Conservation (phyloP, 352 stramenopile genomes). For the Globisporangium lucens region DNA sequence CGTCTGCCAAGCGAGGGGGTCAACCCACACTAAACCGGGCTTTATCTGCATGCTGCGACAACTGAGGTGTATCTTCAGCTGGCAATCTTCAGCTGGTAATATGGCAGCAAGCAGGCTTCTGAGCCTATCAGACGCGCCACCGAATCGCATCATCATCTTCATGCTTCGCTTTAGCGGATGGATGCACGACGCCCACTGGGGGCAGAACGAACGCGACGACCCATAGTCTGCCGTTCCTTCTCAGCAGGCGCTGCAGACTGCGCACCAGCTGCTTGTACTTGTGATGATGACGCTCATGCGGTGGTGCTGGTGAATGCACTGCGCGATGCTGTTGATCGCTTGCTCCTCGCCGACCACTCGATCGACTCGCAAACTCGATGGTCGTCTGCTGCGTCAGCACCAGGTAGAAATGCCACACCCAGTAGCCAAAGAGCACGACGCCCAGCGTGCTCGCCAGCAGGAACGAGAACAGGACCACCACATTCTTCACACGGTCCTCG, state of each 20-base stretch:
- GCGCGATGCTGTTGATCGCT: conserved; percentile 14
- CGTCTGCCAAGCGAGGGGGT: neutral
- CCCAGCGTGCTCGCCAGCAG: conserved; percentile 32
- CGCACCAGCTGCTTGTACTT: neutral
- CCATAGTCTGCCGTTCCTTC: conserved; percentile 28
- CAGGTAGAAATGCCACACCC: conserved; percentile 46
- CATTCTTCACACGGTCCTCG: conserved; percentile 23
- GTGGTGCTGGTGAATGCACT: neutral
- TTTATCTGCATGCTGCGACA: neutral
- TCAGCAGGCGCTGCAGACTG: conserved; percentile 24
- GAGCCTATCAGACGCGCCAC: conserved; percentile 1
- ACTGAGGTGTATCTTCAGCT: too few species aligned
- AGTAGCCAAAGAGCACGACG: conserved; percentile 32
- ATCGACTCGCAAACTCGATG: conserved; percentile 31
- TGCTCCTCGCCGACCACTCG: neutral
- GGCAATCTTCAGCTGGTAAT: neutral
- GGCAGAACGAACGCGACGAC: conserved; percentile 26
- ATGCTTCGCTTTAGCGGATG: neutral
- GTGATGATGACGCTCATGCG: too few species aligned
- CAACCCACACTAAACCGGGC: neutral
- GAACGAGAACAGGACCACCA: conserved; percentile 36
- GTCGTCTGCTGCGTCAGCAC: conserved; percentile 40
- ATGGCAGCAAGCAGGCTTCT: neutral
- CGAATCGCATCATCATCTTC: neutral
- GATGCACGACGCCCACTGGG: neutral